Evolutionary conservation across 2,329 filamentous ascomycete species (phyloP), one percentile per base, ranked within the genome.

Genomic region (Colletotrichum sp.): DNA sequence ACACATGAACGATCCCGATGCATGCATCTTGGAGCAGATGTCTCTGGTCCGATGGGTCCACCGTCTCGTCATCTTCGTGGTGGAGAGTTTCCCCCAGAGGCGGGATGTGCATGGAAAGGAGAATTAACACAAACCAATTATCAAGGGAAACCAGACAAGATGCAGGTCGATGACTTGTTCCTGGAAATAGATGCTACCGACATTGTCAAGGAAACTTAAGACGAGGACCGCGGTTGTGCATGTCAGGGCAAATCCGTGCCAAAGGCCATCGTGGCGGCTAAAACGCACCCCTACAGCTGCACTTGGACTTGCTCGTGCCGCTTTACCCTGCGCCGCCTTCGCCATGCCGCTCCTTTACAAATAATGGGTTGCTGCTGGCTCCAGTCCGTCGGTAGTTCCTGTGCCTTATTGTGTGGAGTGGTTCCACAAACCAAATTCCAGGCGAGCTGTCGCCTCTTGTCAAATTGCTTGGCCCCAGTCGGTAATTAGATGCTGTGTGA

Each of bases 131-230:
- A n/a, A 22, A 22, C n/a, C n/a, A 8, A 52, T 61, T 34, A 10
- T 62, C 27, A 13, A 27, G 13, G 39, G n/a, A 56, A 30, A 32
- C 18, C 13, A 22, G 39, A 48, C 25, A 27, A 52, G n/a, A 69
- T 55, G 56, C 65, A 48, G 55, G 55, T 62, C 28, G 28, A 62
- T 12, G 27, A 30, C 62, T 52, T 52, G 36, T 39, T 18, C 25
- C 68, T 55, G 18, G n/a, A 36, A 62, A 71, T 61, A 66, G 55
- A 34, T 71, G 61, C 61, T 62, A 55, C 72, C 68, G 62, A 25
- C 22, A 28, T 28, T 36, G 73, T 71, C 73, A 70, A 64, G 64
- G 55, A 74, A 52, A 68, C 36, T 72, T 67, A n/a, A 66, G 69
- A 64, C 62, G 62, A 64, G 39, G 13, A 61, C 66, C 66, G 30